Base-by-base conservation (phyloP, 2,329 filamentous ascomycete genomes). In the Dothideomycetes sp. region DNA sequence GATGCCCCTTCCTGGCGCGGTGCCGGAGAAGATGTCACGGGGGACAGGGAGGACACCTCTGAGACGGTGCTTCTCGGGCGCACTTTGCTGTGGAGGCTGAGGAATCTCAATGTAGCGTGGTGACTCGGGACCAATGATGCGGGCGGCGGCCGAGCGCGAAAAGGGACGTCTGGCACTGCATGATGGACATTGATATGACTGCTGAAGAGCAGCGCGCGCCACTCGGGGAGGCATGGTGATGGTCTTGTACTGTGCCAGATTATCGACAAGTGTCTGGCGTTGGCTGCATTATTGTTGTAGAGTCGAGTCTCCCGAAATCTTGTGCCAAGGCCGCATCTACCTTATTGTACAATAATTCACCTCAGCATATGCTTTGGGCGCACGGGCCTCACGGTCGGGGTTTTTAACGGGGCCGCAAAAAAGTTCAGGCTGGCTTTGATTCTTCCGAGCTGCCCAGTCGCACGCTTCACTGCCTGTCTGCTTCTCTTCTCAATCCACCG, bases 41-140 rank as follows among this genome's bases (percentile, higher is more conserved):
- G 91, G 89, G 0, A 86, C 69, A 7, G 91, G 91, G 0, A 98
- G 73, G 42, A 80, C 76, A 50, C 91, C 91, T 58, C 86, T 86
- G 24, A 86, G 59, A 9, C 51, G 48, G 12, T 62, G 65, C 43
- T 66, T 66, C 37, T 58, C 53, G 3, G 65, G 62, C 31, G 65
- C 61, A n/a, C 75, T 70, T 37, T 80, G 77, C 58, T 94, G 86
- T n/a, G 77, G 73, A 36, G 83, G 74, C 49, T 72, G 70, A 35
- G 88, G 89, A 40, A 95, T 69, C 49, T 85, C 78, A 63, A 96
- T 83, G 68, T 83, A 96, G 48, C 75, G 74, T 34, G 91, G 89
- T 27, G 87, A 94, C 58, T 95, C 84, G 36, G 91, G 89, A 14
- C 81, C 81, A 47, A 88, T 68, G 36, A 63, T 63, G 36, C 54